Percentiles rank a stretch among this genome's conserved stretches.
phyloP scores from a whole-genome alignment of 2,329 filamentous ascomycete genomes.

The Hymenotorrendiella dingleyae region DNA sequence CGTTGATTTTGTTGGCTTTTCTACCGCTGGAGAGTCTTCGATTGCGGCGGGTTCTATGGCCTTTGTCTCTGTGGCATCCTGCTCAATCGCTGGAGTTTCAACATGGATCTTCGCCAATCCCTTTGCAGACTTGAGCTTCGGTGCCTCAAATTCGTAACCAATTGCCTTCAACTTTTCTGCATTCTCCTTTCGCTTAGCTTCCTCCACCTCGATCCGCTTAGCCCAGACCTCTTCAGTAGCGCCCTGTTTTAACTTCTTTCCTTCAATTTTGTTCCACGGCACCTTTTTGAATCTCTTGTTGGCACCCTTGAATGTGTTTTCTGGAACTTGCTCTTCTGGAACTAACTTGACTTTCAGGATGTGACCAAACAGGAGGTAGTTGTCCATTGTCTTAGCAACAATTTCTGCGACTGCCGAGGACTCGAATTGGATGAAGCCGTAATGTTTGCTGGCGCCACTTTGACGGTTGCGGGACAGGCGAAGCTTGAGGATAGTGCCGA shows the following conservation, averaged over 20 bases:
- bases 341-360: constrained; percentile 83
- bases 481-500: constrained; percentile 71
- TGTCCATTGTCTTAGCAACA: constrained; percentile 93
- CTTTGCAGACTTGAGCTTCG: constrained; percentile 60
- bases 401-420: constrained; percentile 77
- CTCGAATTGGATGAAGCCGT: constrained; percentile 86
- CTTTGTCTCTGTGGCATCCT: constrained; percentile 14
- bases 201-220: constrained; percentile 66
- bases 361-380: constrained; percentile 92
- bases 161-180: constrained; percentile 70
- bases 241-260: constrained; percentile 66
- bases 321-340: constrained; percentile 69
- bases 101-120: constrained; percentile 39
- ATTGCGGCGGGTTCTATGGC: constrained; percentile 27
- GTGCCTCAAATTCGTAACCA: constrained; percentile 77
- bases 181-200: constrained; percentile 61
- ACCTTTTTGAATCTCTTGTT: constrained; percentile 85
- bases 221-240: constrained; percentile 73
- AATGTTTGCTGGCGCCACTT: constrained; percentile 89
- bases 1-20: constrained; percentile 4
- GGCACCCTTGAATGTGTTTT: constrained; percentile 81
- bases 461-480: constrained; percentile 87
- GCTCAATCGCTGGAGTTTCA: constrained; percentile 21
- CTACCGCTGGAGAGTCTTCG: constrained; percentile 21
- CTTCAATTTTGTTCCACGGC: constrained; percentile 82